A percentile compares a stretch with the other conserved stretches of the same genome.
These are phyloP conservation scores for Litsea cubeba DNA, from an alignment of 164 flowering plant species.

Conservation along the genomic window DNA sequence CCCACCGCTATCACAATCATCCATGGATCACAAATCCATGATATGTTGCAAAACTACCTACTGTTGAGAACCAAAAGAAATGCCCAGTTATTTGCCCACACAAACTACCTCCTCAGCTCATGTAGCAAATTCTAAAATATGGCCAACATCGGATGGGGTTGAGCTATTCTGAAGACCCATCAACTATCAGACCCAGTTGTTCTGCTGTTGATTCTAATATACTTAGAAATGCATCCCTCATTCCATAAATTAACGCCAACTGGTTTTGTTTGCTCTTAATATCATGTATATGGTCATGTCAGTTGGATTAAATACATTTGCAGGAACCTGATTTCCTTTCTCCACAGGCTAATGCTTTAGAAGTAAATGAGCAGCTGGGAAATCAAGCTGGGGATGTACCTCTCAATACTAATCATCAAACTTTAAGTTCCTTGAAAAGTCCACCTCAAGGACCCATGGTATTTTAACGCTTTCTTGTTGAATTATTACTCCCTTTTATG, in stretches of 20 bases:
- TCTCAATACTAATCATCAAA: constrained; percentile 21
- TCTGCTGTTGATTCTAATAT: neutral
- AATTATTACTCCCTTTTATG: neutral
- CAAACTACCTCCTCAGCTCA: too few species aligned
- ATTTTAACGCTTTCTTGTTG: constrained; percentile 4
- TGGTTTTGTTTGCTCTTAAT: neutral
- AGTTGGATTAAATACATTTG: neutral
- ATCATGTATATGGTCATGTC: neutral
- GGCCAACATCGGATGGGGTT: too few species aligned
- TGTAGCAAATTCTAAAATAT: too few species aligned
- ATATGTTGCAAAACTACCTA: too few species aligned
- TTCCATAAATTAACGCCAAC: neutral
- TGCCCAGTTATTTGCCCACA: too few species aligned
- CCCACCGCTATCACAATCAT: too few species aligned
- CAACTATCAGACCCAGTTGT: neutral
- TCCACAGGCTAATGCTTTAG: constrained; percentile 50
- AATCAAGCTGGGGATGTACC: constrained; percentile 19
- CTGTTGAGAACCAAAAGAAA: too few species aligned
- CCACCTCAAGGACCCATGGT: constrained; percentile 40
- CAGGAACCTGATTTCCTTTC: constrained; percentile 11
- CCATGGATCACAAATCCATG: too few species aligned
- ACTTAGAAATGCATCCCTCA: neutral
- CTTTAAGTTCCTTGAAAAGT: constrained; percentile 17
- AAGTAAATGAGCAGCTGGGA: constrained; percentile 26
- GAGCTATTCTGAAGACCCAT: too few species aligned